Conservation (phyloP, 108 stramenopile genomes). For the Cyclotella sp. region DNA sequence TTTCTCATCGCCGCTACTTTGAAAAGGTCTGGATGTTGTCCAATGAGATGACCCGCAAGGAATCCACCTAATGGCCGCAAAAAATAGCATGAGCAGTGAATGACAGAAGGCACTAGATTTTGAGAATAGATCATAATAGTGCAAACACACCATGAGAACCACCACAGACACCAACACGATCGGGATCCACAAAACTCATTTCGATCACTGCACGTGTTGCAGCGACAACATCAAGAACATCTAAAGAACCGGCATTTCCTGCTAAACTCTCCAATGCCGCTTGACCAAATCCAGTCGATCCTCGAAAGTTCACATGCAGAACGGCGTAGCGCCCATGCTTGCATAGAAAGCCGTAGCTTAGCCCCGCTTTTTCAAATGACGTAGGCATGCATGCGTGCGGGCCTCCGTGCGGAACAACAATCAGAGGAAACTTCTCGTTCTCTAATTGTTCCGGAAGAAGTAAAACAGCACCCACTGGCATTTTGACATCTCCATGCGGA, state of each 20-base stretch:
- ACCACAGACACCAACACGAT: constrained; percentile 79
- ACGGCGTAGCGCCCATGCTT: constrained; percentile 73
- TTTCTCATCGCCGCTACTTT: constrained; percentile 90
- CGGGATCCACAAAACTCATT: constrained; percentile 51
- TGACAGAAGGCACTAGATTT: neutral
- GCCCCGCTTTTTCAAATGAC: constrained; percentile 50
- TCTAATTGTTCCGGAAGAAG: constrained; percentile 53
- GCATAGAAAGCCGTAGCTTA: constrained; percentile 70
- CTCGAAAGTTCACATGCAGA: constrained; percentile 87
- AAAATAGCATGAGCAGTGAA: neutral
- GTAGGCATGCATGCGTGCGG: constrained; percentile 72
- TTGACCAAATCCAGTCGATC: constrained; percentile 85
- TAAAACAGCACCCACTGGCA: constrained; percentile 63
- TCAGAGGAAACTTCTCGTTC: constrained; percentile 65
- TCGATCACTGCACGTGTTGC: constrained; percentile 57
- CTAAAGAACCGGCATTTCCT: constrained; percentile 65
- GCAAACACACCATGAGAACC: constrained; percentile 86
- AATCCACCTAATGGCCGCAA: constrained; percentile 60
- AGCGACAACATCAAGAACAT: constrained; percentile 82
- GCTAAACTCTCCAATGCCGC: constrained; percentile 69
- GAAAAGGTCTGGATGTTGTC: constrained; percentile 87
- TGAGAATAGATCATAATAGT: neutral
- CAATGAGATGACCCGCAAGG: constrained; percentile 82
- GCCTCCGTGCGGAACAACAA: constrained; percentile 84
- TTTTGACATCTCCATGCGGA: constrained; percentile 47